phyloP scores from a whole-genome alignment of 1,139 yeast species.

The Blastobotrys aristatus region DNA sequence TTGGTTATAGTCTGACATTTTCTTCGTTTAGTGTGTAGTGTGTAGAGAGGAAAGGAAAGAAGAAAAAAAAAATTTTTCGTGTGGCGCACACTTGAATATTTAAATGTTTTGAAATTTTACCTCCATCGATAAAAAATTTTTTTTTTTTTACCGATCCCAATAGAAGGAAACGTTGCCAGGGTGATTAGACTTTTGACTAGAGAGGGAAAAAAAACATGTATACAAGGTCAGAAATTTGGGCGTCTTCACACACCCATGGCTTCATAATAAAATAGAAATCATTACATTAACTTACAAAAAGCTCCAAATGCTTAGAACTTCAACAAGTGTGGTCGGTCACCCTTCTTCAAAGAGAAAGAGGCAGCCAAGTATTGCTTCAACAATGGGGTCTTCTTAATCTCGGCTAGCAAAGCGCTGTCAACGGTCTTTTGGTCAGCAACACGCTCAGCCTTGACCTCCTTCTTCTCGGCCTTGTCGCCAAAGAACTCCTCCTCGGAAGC shows the following conservation, averaged over 20 bases:
- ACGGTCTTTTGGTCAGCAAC: constrained; percentile 96
- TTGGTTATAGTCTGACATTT: constrained; percentile 18
- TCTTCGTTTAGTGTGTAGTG: background rate
- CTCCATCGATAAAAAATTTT: background rate
- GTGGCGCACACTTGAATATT: constrained; percentile 2
- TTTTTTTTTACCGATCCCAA: no score
- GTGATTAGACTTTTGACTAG: no score
- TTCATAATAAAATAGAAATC: background rate
- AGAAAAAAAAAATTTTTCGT: constrained; percentile 8
- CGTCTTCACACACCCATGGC: no score
- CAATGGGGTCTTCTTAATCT: constrained; percentile 96
- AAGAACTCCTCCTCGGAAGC: constrained; percentile 96
- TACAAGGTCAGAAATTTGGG: no score
- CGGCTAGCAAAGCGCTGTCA: constrained; percentile 89
- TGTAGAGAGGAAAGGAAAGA: background rate
- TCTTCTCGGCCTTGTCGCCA: constrained; percentile 79
- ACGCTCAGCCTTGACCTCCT: constrained; percentile 90
- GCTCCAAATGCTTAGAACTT: constrained; percentile 71
- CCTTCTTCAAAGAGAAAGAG: constrained; percentile 95
- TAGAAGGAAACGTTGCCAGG: no score
- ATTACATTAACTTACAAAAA: background rate
- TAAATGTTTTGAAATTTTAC: constrained; percentile 6
- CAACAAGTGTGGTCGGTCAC: constrained; percentile 99
- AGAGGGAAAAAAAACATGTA: no score
- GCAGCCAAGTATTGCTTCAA: constrained; percentile 97